phyloP scores from a whole-genome alignment of 805 yeast genomes.

The Ogataea kodamae region DNA sequence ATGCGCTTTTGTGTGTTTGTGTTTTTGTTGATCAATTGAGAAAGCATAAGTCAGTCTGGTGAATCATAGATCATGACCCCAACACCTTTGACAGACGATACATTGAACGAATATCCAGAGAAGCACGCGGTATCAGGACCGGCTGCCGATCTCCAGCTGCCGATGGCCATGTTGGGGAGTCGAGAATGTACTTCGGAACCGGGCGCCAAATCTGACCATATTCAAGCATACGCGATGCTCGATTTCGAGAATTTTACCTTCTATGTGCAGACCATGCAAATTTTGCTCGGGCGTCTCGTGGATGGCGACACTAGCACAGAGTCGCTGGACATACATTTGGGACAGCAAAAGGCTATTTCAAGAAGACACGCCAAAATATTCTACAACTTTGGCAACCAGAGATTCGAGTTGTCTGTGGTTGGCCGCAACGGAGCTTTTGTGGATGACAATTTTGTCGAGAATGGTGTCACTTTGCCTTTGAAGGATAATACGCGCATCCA shows the following conservation, averaged over 20 bases:
- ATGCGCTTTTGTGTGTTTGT: slow-evolving; percentile 10
- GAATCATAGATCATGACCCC: slow-evolving; percentile 3
- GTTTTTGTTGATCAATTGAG: slow-evolving; percentile 1
- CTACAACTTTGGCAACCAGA: slow-evolving; percentile 92
- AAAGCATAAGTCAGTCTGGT: slow-evolving; percentile 3
- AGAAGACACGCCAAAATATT: slow-evolving; percentile 93
- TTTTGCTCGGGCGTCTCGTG: slow-evolving; percentile 84
- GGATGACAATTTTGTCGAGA: slow-evolving; percentile 82
- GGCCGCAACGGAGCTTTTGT: slow-evolving; percentile 98
- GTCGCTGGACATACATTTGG: slow-evolving; percentile 87
- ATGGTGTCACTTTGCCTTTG: slow-evolving; percentile 87
- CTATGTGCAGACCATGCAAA: slow-evolving; percentile 94
- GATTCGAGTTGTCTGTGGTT: slow-evolving; percentile 85
- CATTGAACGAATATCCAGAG: not conserved
- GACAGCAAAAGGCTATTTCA: slow-evolving; percentile 89
- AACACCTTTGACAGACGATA: slow-evolving; percentile 5
- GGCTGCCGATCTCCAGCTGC: slow-evolving; percentile 15
- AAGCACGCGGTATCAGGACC: slow-evolving; percentile 12
- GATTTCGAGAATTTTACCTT: slow-evolving; percentile 93
- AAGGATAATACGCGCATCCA: slow-evolving; percentile 80
- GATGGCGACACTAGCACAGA: slow-evolving; percentile 54
- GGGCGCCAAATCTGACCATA: slow-evolving; percentile 29
- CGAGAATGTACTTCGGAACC: slow-evolving; percentile 8
- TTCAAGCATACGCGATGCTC: slow-evolving; percentile 66
- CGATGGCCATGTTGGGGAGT: slow-evolving; percentile 37